These are phyloP conservation scores for Hypericum androsaemum DNA, from an alignment of 345 rosid genomes.

Conservation along the genomic window DNA sequence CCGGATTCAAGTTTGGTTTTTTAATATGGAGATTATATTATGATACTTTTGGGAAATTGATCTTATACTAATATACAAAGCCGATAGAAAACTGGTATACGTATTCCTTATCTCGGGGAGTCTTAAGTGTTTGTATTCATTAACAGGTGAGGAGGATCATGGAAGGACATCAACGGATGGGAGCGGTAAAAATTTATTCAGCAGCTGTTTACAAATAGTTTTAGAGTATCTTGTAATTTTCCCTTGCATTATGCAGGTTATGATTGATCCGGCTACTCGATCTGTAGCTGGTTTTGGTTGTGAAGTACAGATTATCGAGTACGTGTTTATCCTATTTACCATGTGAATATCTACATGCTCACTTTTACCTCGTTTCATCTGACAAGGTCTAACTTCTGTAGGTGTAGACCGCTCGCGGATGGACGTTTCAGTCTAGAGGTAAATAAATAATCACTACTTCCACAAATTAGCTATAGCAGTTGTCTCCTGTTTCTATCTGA, in stretches of 20 bases:
- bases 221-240: constrained; percentile 7
- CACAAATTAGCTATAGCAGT: neutral
- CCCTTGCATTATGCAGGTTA: constrained; percentile 43
- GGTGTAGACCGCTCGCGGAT: constrained; percentile 93
- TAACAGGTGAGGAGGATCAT: constrained; percentile 83
- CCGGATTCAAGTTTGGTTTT: neutral
- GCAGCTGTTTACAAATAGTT: neutral
- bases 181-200: constrained; percentile 54
- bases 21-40: too few species aligned
- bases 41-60: too few species aligned
- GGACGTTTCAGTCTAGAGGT: constrained; percentile 87
- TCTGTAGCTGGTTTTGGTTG: constrained; percentile 72
- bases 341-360: too few species aligned
- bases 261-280: constrained; percentile 58
- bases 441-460: constrained; percentile 2
- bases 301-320: constrained; percentile 98
- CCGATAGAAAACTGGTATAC: too few species aligned
- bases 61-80: too few species aligned
- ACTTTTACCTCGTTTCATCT: constrained; percentile 2
- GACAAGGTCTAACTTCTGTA: constrained; percentile 13
- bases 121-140: neutral
- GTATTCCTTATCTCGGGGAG: neutral
- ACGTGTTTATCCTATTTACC: constrained; percentile 18
- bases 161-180: constrained; percentile 97
- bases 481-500: neutral